Evolutionary conservation across 1,139 yeast genomes (phyloP).

Genomic region (Debaryomyces singareniensis): DNA sequence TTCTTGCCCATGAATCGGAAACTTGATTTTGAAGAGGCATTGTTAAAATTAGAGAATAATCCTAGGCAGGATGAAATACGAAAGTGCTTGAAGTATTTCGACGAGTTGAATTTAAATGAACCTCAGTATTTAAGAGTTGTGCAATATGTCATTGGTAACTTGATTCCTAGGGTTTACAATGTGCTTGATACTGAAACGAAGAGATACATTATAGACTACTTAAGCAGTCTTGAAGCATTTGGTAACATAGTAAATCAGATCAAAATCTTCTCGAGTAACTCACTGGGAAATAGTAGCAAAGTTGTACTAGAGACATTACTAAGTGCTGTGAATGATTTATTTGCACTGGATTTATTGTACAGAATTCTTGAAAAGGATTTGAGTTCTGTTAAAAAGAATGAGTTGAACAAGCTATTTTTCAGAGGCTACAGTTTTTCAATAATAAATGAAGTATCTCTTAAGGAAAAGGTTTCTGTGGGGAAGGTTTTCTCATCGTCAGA

Average conservation of each 20-base stretch:
- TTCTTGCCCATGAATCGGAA: too few species aligned
- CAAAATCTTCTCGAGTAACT: background rate
- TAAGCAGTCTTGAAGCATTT: slow-evolving; percentile 21
- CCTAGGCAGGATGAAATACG: too few species aligned
- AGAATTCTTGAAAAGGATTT: slow-evolving; percentile 7
- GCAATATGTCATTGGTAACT: slow-evolving; percentile 21
- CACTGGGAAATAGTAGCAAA: too few species aligned
- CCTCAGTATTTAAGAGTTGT: slow-evolving; percentile 11
- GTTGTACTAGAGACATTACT: background rate
- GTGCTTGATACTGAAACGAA: slow-evolving; percentile 11
- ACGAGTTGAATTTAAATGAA: too few species aligned
- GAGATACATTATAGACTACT: slow-evolving; percentile 8
- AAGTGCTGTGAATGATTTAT: background rate
- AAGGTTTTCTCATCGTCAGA: slow-evolving; percentile 14
- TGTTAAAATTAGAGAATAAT: too few species aligned
- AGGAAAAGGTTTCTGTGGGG: slow-evolving; percentile 7
- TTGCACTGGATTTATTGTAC: slow-evolving; percentile 9
- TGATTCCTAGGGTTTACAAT: slow-evolving; percentile 22
- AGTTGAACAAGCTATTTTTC: slow-evolving; percentile 31
- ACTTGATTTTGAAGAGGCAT: too few species aligned
- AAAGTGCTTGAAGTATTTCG: too few species aligned
- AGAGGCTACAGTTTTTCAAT: slow-evolving; percentile 25
- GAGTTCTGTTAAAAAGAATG: slow-evolving; percentile 16
- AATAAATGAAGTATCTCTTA: slow-evolving; percentile 16
- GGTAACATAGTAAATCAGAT: slow-evolving; percentile 23